Evolutionary conservation across 768 basidiomycete genomes (phyloP), one percentile per base, ranked within the genome.

Genomic region (Collybiopsis luxurians): DNA sequence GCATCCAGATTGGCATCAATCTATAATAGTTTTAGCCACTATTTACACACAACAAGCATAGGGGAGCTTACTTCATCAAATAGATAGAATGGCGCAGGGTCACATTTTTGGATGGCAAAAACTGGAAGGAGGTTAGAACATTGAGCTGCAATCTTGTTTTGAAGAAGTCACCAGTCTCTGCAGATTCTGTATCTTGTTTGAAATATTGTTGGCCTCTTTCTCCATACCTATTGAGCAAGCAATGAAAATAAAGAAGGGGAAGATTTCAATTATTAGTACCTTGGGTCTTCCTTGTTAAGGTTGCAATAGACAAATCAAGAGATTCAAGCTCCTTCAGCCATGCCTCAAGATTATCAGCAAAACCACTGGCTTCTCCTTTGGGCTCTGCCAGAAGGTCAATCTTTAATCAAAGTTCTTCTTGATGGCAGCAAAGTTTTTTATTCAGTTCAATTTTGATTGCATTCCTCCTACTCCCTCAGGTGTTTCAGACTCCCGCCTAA

Each of bases 21-120:
- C 88, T 90, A 56, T n/a, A 55, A 34, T 31, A 30, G 17, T 17
- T 46, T 48, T 21, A 50, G 48, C 13, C 50, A 19, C 17, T 21
- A 15, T 49, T 27, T n/a, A n/a, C n/a, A n/a, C n/a, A n/a, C n/a
- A n/a, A n/a, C 38, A 19, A 1, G 40, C 7, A 13, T 7, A 2
- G 24, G 17, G 30, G 39, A 30, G 59, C 62, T 23, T 59, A 87
- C 89, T 78, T 98, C 97, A 67, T 99, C 97, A 64, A 99, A 98
- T n/a, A 99, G 79, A 71, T 98, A 98, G 76, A 99, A 99, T 1
- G 97, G 97, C 0, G 97, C 96, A 1, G 97, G 97, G 66, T 99
- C 97, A 67, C 96, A 98, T 72, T 97, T 98, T 73, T 99, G 97
- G 62, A 98, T 98, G 15, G 96, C 94, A 66, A 99, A 98, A 24